Evolutionary conservation across 2,329 filamentous ascomycete genomes (phyloP).

Genomic region (Teratosphaeria pseudoeucalypti): DNA sequence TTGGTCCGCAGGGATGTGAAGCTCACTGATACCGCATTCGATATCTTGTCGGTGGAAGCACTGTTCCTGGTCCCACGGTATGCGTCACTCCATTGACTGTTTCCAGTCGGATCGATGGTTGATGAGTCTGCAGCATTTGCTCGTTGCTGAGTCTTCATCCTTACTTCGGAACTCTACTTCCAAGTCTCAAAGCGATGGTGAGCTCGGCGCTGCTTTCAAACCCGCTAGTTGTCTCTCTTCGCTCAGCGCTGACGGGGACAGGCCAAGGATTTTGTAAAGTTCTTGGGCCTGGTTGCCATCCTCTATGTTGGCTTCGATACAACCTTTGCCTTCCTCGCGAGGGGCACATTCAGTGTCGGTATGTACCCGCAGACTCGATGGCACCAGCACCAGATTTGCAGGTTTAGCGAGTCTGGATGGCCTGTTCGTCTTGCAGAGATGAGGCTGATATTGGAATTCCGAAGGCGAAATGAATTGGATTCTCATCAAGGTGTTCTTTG

Average conservation of each 20-base stretch:
- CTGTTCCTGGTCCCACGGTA: slow-evolving; percentile 74
- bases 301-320: slow-evolving; percentile 83
- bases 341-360: slow-evolving; percentile 53
- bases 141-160: slow-evolving; percentile 78
- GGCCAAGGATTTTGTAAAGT: slow-evolving; percentile 82
- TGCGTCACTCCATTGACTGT: neutral
- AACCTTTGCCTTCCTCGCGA: slow-evolving; percentile 70
- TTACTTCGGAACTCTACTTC: slow-evolving; percentile 83
- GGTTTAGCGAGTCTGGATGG: neutral
- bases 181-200: slow-evolving; percentile 85
- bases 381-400: too few species aligned
- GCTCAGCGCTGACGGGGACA: slow-evolving; percentile 15
- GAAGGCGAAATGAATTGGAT: slow-evolving; percentile 58
- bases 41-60: slow-evolving; percentile 80
- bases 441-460: neutral
- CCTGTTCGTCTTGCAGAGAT: neutral
- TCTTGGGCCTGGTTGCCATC: slow-evolving; percentile 65
- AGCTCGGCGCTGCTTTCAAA: neutral
- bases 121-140: slow-evolving; percentile 50
- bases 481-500: slow-evolving; percentile 67
- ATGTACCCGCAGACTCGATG: neutral
- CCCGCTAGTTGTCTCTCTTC: too few species aligned
- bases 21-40: slow-evolving; percentile 71
- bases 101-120: neutral
- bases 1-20: slow-evolving; percentile 48